Conservation (phyloP, 768 basidiomycete genomes). For the Tylopilus plumbeoviolaceoides region DNA sequence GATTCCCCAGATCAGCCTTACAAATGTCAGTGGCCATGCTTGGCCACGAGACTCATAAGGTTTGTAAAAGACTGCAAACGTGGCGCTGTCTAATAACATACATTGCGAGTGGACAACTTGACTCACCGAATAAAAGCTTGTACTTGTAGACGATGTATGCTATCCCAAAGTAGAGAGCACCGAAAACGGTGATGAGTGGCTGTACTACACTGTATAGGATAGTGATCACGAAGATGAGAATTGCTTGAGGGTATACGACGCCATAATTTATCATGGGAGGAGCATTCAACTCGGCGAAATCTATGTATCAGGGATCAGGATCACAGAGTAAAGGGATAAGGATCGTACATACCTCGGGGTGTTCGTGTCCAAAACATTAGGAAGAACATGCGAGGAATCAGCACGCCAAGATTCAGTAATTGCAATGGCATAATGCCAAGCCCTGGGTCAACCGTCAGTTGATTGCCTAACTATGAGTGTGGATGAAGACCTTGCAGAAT, state of each 20-base stretch:
- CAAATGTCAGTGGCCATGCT: conserved; percentile 96
- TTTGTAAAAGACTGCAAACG: conserved; percentile 84
- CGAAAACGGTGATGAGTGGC: conserved; percentile 91
- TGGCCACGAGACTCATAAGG: conserved; percentile 97
- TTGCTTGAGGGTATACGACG: conserved; percentile 93
- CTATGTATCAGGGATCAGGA: conserved; percentile 37
- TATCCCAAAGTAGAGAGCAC: conserved; percentile 93
- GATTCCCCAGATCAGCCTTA: conserved; percentile 88
- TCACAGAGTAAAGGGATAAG: background rate
- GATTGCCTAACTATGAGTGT: background rate
- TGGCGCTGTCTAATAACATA: background rate
- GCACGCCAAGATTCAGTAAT: conserved; percentile 84
- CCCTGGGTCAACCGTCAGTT: conserved; percentile 38
- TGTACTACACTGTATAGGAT: conserved; percentile 94
- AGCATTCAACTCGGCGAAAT: conserved; percentile 93
- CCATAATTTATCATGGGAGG: conserved; percentile 99
- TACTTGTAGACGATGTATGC: conserved; percentile 98
- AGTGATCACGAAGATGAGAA: conserved; percentile 93
- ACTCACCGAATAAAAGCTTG: conserved; percentile 88
- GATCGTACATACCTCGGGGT: conserved; percentile 64
- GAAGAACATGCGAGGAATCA: conserved; percentile 74
- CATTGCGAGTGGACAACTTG: background rate
- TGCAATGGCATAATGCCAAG: conserved; percentile 96
- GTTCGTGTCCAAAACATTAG: conserved; percentile 81
- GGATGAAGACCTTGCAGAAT: conserved; percentile 64